Percentiles rank a stretch among this genome's conserved stretches.
Evolutionary conservation across 2,329 filamentous ascomycete genomes (phyloP).

Genomic region (Xylariaceae sp.): DNA sequence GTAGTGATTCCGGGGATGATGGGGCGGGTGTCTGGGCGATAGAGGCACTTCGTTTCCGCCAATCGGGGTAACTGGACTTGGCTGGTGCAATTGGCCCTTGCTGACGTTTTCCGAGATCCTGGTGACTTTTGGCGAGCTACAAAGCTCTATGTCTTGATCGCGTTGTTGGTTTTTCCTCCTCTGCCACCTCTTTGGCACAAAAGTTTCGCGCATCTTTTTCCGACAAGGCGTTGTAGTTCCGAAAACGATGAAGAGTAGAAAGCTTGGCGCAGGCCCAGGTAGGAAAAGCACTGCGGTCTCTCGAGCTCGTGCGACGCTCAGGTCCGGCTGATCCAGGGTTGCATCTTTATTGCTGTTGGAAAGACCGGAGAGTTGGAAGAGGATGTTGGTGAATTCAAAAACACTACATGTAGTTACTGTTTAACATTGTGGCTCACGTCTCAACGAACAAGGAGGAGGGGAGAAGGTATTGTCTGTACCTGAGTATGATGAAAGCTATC

Average conservation of each 20-base stretch:
- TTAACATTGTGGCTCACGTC: too few species aligned
- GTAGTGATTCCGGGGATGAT: too few species aligned
- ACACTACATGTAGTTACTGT: too few species aligned
- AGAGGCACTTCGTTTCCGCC: too few species aligned
- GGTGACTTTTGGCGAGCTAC: too few species aligned
- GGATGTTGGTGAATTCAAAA: conserved; percentile 28
- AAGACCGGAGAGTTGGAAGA: conserved; percentile 18
- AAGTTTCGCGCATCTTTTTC: conserved; percentile 20
- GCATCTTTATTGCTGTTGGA: conserved; percentile 26
- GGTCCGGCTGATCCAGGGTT: conserved; percentile 26
- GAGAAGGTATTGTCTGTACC: too few species aligned
- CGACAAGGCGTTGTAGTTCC: conserved; percentile 35
- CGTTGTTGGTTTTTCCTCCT: not conserved
- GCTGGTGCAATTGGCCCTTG: too few species aligned
- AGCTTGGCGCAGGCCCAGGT: conserved; percentile 32
- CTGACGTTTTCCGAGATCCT: too few species aligned
- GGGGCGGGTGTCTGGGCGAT: too few species aligned
- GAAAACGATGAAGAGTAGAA: conserved; percentile 36
- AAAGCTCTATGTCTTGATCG: too few species aligned
- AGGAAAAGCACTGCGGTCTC: conserved; percentile 31
- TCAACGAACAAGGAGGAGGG: too few species aligned
- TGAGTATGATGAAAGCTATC: conserved; percentile 37
- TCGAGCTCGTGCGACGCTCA: conserved; percentile 26
- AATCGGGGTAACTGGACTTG: too few species aligned
- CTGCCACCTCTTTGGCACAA: conserved; percentile 15